These are phyloP conservation scores for Nothophoma quercina DNA, from an alignment of 2,329 filamentous ascomycete species.

Conservation along the genomic window DNA sequence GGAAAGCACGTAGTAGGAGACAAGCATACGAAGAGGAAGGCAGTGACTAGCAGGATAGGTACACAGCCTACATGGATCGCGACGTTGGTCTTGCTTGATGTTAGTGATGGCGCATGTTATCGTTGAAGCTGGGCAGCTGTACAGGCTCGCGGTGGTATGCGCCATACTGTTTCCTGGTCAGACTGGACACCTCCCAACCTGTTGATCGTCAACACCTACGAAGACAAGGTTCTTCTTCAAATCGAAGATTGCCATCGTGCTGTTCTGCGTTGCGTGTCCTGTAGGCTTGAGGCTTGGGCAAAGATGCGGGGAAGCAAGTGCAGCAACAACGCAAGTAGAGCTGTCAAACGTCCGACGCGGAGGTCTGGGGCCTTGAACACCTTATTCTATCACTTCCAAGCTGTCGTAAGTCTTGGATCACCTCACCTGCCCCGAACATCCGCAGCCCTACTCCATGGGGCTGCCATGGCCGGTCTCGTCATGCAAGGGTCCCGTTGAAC, in stretches of 20 bases:
- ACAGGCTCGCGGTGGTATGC: conserved; percentile 79
- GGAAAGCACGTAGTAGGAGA: not conserved
- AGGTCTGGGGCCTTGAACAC: not conserved
- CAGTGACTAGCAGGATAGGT: conserved; percentile 74
- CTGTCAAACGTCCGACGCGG: too few species aligned
- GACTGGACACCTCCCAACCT: not conserved
- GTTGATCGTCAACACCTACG: conserved; percentile 17
- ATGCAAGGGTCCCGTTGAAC: conserved; percentile 3
- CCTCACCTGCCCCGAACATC: not conserved
- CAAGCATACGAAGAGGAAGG: conserved; percentile 71
- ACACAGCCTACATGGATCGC: conserved; percentile 82
- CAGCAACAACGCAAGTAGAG: not conserved
- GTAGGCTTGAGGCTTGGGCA: not conserved
- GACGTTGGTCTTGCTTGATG: conserved; percentile 67
- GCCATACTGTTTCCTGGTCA: conserved; percentile 69
- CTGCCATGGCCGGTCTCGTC: conserved; percentile 5
- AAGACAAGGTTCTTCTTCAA: conserved; percentile 47
- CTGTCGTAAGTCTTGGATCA: not conserved
- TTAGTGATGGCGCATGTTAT: not conserved
- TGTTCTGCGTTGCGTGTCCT: too few species aligned
- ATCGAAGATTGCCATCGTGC: conserved; percentile 40
- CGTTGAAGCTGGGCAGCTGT: conserved; percentile 24
- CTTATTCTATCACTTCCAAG: not conserved
- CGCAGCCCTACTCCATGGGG: conserved; percentile 13
- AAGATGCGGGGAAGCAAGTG: not conserved